Base-by-base conservation (phyloP, 768 basidiomycete species). In the Leccinum broughii region DNA sequence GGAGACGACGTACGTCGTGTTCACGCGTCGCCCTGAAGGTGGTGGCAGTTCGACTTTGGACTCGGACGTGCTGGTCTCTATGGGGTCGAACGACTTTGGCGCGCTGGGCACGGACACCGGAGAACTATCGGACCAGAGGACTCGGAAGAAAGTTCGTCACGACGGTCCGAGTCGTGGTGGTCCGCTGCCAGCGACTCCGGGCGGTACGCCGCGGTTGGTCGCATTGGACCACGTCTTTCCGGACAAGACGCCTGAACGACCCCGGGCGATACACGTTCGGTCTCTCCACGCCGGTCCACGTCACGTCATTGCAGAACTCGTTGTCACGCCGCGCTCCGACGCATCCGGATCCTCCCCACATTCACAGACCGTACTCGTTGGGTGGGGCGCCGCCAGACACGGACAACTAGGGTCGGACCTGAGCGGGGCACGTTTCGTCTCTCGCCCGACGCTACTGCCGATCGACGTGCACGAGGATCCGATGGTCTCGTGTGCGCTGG, bases 11-110 rank as follows among this genome's bases (percentile, higher is more conserved):
- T 93, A 89, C 66, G 73, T 92, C 50, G 87, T 86, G 3, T 75
- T 93, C 14, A 80, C 82, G 11, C 51, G 10, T 9, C 51, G n/a
- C 24, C n/a, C 3, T 7, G 14, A 44, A 49, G 0, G 32, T 32
- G 13, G 0, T 35, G 34, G 34, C 24, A 10, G 15, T 50, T 50
- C 49, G 49, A 15, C 11, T 32, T 22, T 6, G 32, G 17, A 26
- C 1, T 52, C 73, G 51, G 89, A 88, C 64, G 68, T 84, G 3
- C 63, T 95, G 30, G 67, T 96, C 24, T 85, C 93, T 2, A 87
- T 95, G 81, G 95, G 95, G 1, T 81, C 86, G 2, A 82, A 95
- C 73, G 93, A 93, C 69, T 93, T 87, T 66, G 93, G 92, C 3
- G 87, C 90, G 70, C 79, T 93, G 50, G 93, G 93, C 1, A 67